These are phyloP conservation scores for Paramecium octaurelia DNA, from an alignment of 73 alveolate species.

Conservation along the genomic window DNA sequence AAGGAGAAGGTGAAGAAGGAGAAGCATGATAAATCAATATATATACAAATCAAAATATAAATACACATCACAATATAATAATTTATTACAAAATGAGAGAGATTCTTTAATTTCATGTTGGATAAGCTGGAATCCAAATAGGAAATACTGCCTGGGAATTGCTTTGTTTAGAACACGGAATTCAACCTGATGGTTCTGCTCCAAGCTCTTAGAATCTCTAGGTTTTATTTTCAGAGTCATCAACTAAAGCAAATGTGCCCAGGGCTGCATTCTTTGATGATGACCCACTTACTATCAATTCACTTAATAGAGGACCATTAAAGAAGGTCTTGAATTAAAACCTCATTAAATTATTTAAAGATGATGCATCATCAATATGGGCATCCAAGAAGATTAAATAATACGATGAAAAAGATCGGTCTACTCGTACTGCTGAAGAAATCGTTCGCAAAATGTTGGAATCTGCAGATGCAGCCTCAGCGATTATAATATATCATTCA, in stretches of 20 bases:
- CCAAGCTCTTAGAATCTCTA: too few species aligned
- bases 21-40: neutral
- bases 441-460: neutral
- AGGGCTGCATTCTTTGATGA: neutral
- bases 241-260: neutral
- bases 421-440: too few species aligned
- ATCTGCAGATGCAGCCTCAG: neutral
- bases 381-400: too few species aligned
- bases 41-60: neutral
- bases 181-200: neutral
- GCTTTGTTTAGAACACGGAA: neutral
- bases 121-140: too few species aligned
- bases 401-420: too few species aligned
- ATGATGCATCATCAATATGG: too few species aligned
- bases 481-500: neutral
- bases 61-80: neutral
- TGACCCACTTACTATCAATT: constrained; percentile 57
- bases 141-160: too few species aligned
- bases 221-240: neutral
- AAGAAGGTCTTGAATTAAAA: too few species aligned
- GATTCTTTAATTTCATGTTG: too few species aligned
- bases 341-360: too few species aligned
- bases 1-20: constrained; percentile 84
- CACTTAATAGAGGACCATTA: too few species aligned
- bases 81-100: neutral